Conservation (phyloP, 2,329 filamentous ascomycete species). For the Cryphonectria japonica region DNA sequence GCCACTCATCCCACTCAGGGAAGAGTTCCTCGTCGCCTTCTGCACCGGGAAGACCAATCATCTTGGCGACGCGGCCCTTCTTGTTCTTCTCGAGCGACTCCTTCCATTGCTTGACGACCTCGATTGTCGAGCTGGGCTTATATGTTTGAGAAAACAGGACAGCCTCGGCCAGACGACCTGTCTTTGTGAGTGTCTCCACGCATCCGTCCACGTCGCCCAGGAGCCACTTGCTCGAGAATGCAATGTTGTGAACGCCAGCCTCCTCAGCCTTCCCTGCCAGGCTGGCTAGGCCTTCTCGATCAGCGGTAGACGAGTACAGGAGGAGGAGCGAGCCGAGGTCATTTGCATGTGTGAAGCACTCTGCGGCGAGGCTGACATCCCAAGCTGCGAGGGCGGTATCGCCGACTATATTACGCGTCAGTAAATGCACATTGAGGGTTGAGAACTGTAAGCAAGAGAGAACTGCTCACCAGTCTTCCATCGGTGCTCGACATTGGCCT, state of each 20-base stretch:
- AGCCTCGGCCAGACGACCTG: conserved; percentile 80
- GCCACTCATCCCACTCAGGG: conserved; percentile 92
- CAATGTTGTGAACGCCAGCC: conserved; percentile 85
- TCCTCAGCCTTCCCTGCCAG: conserved; percentile 76
- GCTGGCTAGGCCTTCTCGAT: conserved; percentile 72
- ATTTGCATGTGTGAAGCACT: conserved; percentile 90
- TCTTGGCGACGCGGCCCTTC: conserved; percentile 81
- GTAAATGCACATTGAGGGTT: not conserved
- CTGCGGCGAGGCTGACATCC: conserved; percentile 85
- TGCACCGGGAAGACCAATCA: conserved; percentile 75
- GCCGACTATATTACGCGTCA: conserved; percentile 61
- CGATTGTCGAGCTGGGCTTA: conserved; percentile 75
- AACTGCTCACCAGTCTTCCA: conserved; percentile 73
- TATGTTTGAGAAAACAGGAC: conserved; percentile 95
- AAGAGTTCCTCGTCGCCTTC: conserved; percentile 82
- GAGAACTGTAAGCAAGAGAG: too few species aligned
- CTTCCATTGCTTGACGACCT: conserved; percentile 80
- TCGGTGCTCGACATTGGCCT: conserved; percentile 90
- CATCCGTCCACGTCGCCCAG: conserved; percentile 82
- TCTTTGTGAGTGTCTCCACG: conserved; percentile 77
- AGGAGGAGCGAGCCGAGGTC: conserved; percentile 89
- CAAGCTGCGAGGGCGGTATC: conserved; percentile 85
- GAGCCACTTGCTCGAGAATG: conserved; percentile 89
- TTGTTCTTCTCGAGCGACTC: conserved; percentile 79
- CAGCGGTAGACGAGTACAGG: conserved; percentile 83